Percentiles rank a stretch among this genome's conserved stretches.
Conservation (phyloP, 805 yeast genomes). For the Wickerhamiella nectarea region DNA sequence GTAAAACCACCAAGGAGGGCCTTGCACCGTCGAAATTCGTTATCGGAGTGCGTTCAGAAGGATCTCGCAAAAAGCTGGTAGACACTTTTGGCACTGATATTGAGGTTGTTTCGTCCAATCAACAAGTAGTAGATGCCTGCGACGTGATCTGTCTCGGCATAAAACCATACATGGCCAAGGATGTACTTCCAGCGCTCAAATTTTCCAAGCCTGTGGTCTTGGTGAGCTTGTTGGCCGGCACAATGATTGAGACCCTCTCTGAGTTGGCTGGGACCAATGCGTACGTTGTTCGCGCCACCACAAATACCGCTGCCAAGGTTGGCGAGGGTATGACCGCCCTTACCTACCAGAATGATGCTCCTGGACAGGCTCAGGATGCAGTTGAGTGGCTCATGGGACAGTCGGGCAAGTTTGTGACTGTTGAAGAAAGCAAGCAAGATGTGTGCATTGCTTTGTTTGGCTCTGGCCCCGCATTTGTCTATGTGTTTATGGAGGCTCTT, state of each 20-base stretch:
- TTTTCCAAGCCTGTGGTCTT: constrained; percentile 36
- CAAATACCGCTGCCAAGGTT: constrained; percentile 89
- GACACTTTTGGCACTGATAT: constrained; percentile 39
- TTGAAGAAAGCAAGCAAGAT: constrained; percentile 79
- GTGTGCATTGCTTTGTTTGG: constrained; percentile 93
- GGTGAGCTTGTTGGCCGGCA: constrained; percentile 83
- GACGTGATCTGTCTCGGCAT: constrained; percentile 70
- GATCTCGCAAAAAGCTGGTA: constrained; percentile 37
- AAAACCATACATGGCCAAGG: constrained; percentile 69
- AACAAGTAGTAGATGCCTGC: constrained; percentile 46
- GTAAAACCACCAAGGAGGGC: constrained; percentile 22
- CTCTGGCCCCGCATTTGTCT: constrained; percentile 90
- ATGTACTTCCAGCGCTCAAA: constrained; percentile 41
- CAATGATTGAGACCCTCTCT: constrained; percentile 62
- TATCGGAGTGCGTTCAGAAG: constrained; percentile 56
- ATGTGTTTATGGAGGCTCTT: constrained; percentile 78
- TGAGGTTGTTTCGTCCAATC: constrained; percentile 36
- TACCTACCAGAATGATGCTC: constrained; percentile 47
- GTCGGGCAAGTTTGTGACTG: constrained; percentile 29
- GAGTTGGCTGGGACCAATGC: constrained; percentile 24
- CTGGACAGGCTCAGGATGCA: constrained; percentile 16
- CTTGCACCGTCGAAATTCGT: constrained; percentile 57
- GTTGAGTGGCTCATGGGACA: constrained; percentile 32
- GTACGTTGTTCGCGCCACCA: constrained; percentile 82
- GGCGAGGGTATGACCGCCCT: constrained; percentile 92